Conservation (phyloP, 768 basidiomycete species). For the Amanita brunnescens region DNA sequence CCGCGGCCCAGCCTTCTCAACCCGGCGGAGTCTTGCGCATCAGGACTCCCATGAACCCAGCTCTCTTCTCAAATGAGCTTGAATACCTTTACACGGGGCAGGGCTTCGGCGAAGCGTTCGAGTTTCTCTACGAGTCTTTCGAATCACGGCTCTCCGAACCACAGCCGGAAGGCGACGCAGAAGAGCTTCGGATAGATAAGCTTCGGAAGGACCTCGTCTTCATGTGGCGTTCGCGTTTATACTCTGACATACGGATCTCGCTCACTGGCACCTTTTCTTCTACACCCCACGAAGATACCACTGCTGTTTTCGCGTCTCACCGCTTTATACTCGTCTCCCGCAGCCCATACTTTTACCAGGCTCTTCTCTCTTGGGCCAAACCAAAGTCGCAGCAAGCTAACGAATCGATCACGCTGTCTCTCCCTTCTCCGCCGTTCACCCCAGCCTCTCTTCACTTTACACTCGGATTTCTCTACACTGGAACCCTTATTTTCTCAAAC, state of each 20-base stretch:
- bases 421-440: slow-evolving; percentile 91
- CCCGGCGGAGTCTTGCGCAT: slow-evolving; percentile 48
- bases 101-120: slow-evolving; percentile 81
- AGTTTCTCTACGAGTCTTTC: slow-evolving; percentile 73
- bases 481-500: slow-evolving; percentile 88
- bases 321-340: slow-evolving; percentile 89
- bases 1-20: slow-evolving; percentile 28
- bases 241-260: slow-evolving; percentile 82
- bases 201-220: slow-evolving; percentile 89
- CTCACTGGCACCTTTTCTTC: slow-evolving; percentile 64
- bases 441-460: slow-evolving; percentile 92
- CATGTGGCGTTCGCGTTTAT: slow-evolving; percentile 94
- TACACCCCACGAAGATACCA: slow-evolving; percentile 55
- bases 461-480: slow-evolving; percentile 90
- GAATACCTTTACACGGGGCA: slow-evolving; percentile 94
- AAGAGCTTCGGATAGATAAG: slow-evolving; percentile 64
- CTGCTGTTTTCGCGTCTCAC: slow-evolving; percentile 85
- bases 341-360: slow-evolving; percentile 77
- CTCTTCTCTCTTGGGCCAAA: slow-evolving; percentile 60
- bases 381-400: slow-evolving; percentile 16
- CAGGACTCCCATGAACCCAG: slow-evolving; percentile 60
- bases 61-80: slow-evolving; percentile 82
- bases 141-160: slow-evolving; percentile 38
- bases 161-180: slow-evolving; percentile 21
- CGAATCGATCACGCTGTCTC: slow-evolving; percentile 52